These are phyloP conservation scores for Crataegus laevigata DNA, from an alignment of 306 rosid genomes.

Conservation along the genomic window DNA sequence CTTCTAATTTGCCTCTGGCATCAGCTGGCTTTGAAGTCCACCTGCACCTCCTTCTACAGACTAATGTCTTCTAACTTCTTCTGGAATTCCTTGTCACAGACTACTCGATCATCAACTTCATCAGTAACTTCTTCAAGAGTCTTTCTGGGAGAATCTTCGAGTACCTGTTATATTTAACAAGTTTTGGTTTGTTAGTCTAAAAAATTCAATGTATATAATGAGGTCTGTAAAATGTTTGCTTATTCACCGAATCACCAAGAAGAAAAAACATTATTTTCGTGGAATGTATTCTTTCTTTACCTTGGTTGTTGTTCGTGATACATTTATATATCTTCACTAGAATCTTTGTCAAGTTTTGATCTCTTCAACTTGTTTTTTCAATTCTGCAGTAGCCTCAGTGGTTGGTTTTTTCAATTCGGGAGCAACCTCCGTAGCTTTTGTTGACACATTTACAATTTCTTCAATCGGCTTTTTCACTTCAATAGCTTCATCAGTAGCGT, in stretches of 20 bases:
- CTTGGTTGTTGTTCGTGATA: neutral
- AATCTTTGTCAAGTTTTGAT: neutral
- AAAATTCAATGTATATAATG: neutral
- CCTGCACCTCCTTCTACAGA: slow-evolving; percentile 12
- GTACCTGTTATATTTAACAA: slow-evolving; percentile 24
- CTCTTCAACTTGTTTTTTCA: neutral
- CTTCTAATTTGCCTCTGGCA: neutral
- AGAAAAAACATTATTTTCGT: neutral
- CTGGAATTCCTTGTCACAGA: neutral
- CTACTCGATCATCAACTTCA: slow-evolving; percentile 10
- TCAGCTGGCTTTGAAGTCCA: neutral
- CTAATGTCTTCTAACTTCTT: neutral
- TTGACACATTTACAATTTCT: neutral
- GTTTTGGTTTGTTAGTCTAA: neutral
- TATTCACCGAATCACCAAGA: neutral
- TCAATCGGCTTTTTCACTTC: neutral
- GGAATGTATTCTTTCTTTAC: neutral
- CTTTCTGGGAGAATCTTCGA: neutral
- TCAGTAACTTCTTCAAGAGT: slow-evolving; percentile 11
- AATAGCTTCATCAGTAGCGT: neutral
- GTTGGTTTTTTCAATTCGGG: neutral
- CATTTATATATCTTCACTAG: neutral
- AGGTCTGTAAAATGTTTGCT: neutral
- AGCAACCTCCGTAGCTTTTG: neutral
- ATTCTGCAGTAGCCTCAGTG: neutral